These are phyloP conservation scores for Capsicum baccatum DNA, from an alignment of 257 asterid genomes.

Conservation along the genomic window DNA sequence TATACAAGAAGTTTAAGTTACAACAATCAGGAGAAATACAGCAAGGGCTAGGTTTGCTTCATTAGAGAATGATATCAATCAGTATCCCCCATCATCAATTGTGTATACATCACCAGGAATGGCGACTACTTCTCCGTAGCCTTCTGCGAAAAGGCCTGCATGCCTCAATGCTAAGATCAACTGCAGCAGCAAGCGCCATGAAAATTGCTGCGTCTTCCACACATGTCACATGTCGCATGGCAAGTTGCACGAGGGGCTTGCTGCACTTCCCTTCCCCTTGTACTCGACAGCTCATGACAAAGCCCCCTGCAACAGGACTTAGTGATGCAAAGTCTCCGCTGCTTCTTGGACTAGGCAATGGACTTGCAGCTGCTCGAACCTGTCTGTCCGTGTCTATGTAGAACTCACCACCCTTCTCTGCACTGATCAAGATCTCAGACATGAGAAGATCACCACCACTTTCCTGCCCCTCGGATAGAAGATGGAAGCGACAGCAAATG, in stretches of 20 bases:
- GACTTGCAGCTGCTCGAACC: constrained; percentile 53
- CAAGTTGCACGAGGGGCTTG: constrained; percentile 85
- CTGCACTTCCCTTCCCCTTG: constrained; percentile 85
- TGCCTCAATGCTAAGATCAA: constrained; percentile 91
- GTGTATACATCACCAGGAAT: constrained; percentile 63
- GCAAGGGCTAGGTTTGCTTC: background rate
- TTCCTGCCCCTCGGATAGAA: constrained; percentile 70
- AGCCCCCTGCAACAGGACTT: constrained; percentile 72
- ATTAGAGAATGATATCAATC: constrained; percentile 26
- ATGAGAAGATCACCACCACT: constrained; percentile 77
- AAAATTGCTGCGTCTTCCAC: constrained; percentile 97
- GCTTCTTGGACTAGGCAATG: constrained; percentile 81
- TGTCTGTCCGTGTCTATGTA: constrained; percentile 83
- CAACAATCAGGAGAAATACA: constrained; percentile 29
- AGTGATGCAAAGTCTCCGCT: constrained; percentile 78
- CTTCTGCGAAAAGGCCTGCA: constrained; percentile 80
- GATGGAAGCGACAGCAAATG: constrained; percentile 83
- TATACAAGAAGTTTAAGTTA: constrained; percentile 8
- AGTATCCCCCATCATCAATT: background rate
- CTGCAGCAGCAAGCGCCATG: constrained; percentile 97
- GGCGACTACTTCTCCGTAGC: constrained; percentile 59
- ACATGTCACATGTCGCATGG: constrained; percentile 87
- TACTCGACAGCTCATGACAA: constrained; percentile 90
- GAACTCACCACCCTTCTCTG: constrained; percentile 94
- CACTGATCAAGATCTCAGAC: constrained; percentile 67